Conservation (phyloP, 805 yeast genomes). For the Danielia oregonensis region DNA sequence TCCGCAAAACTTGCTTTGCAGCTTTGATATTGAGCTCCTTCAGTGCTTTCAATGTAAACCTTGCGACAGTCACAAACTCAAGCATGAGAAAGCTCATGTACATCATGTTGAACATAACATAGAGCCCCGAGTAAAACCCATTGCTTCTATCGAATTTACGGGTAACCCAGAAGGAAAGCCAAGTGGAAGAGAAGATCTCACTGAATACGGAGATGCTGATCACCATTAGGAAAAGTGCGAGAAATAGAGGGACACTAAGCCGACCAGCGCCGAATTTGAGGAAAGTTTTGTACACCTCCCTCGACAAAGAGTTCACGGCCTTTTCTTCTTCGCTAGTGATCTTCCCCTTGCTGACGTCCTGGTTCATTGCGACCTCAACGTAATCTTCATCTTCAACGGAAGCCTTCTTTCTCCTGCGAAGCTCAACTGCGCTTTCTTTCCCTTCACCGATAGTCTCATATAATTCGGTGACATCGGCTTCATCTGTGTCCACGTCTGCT, state of each 20-base stretch:
- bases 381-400: constrained; percentile 75
- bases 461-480: constrained; percentile 2
- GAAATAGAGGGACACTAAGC: constrained; percentile 27
- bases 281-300: constrained; percentile 48
- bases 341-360: constrained; percentile 20
- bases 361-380: too few species aligned
- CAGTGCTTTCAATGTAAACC: constrained; percentile 51
- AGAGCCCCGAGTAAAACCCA: constrained; percentile 70
- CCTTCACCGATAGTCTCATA: constrained; percentile 10
- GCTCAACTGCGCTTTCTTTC: constrained; percentile 21
- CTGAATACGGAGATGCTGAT: constrained; percentile 9
- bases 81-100: constrained; percentile 40
- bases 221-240: constrained; percentile 17
- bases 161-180: constrained; percentile 14
- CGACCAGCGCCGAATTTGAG: constrained; percentile 54
- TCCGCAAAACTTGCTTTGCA: constrained; percentile 56
- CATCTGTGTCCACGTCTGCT: constrained; percentile 17
- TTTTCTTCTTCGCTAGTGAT: constrained; percentile 48
- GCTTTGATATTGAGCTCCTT: constrained; percentile 60
- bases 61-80: constrained; percentile 46
- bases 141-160: constrained; percentile 46
- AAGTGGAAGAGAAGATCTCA: not conserved
- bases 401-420: constrained; percentile 51
- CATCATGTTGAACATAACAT: constrained; percentile 56
- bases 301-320: constrained; percentile 53